Evolutionary conservation across 2,329 filamentous ascomycete genomes (phyloP).

Genomic region (Aspergillus jensenii): DNA sequence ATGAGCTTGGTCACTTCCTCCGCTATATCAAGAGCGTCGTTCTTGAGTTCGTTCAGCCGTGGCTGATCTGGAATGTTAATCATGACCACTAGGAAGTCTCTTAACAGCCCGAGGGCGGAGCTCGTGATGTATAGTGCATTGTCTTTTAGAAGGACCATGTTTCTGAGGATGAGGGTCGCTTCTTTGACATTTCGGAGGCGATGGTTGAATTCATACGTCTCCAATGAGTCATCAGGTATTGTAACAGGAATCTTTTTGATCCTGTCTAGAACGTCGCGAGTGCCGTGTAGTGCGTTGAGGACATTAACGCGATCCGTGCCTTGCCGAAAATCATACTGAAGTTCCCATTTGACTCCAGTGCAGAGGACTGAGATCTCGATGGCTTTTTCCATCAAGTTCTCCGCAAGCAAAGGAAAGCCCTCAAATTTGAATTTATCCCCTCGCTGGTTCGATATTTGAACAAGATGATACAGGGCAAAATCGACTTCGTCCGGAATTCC

Average conservation of each 20-base stretch:
- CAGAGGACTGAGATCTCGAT: slow-evolving; percentile 76
- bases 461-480: slow-evolving; percentile 89
- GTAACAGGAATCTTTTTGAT: slow-evolving; percentile 64
- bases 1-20: slow-evolving; percentile 87
- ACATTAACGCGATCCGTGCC: slow-evolving; percentile 55
- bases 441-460: slow-evolving; percentile 92
- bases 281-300: slow-evolving; percentile 66
- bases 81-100: slow-evolving; percentile 80
- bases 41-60: slow-evolving; percentile 75
- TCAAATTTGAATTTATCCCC: slow-evolving; percentile 97
- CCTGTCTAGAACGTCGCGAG: slow-evolving; percentile 69
- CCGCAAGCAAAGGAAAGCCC: slow-evolving; percentile 82
- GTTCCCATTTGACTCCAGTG: slow-evolving; percentile 77
- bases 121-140: slow-evolving; percentile 81
- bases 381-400: slow-evolving; percentile 82
- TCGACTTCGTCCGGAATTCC: slow-evolving; percentile 77
- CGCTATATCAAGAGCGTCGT: slow-evolving; percentile 86
- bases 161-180: slow-evolving; percentile 82
- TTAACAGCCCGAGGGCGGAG: slow-evolving; percentile 63
- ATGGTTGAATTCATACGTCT: slow-evolving; percentile 69
- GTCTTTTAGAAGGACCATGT: slow-evolving; percentile 91
- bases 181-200: slow-evolving; percentile 77
- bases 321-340: slow-evolving; percentile 65
- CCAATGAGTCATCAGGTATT: slow-evolving; percentile 64
- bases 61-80: slow-evolving; percentile 74